A percentile compares a stretch with the other conserved stretches of the same genome.
phyloP scores from a whole-genome alignment of 768 basidiomycete species.

The Pleurotus cornucopiae region DNA sequence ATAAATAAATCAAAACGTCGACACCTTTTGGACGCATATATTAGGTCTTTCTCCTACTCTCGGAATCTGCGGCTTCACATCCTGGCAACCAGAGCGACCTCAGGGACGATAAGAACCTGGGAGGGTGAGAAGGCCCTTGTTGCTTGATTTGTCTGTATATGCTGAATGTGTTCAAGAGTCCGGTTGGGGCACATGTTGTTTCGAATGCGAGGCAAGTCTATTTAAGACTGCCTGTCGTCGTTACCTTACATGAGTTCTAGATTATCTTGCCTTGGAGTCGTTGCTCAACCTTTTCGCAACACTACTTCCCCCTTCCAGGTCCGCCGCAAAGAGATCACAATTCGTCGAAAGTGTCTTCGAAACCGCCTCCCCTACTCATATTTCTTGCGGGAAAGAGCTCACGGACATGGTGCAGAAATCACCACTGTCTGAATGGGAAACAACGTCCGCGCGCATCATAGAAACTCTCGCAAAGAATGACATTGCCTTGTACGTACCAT shows the following conservation, averaged over 20 bases:
- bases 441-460: slow-evolving; percentile 42
- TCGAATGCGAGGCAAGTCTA: slow-evolving; percentile 37
- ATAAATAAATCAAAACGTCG: background rate
- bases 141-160: background rate
- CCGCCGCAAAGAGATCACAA: slow-evolving; percentile 27
- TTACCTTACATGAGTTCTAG: slow-evolving; percentile 22
- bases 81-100: slow-evolving; percentile 40
- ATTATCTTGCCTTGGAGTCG: slow-evolving; percentile 53
- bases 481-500: slow-evolving; percentile 40
- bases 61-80: slow-evolving; percentile 39
- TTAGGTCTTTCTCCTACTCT: slow-evolving; percentile 52
- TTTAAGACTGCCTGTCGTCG: too few relatives aligned
- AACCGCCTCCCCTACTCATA: slow-evolving; percentile 20
- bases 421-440: slow-evolving; percentile 46
- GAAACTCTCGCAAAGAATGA: slow-evolving; percentile 42
- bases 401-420: slow-evolving; percentile 36
- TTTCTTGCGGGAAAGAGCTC: slow-evolving; percentile 33
- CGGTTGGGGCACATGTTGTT: slow-evolving; percentile 46
- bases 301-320: slow-evolving; percentile 41
- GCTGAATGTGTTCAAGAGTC: slow-evolving; percentile 23
- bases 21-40: background rate
- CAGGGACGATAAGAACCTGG: slow-evolving; percentile 37
- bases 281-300: slow-evolving; percentile 54
- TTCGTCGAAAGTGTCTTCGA: slow-evolving; percentile 54
- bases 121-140: slow-evolving; percentile 35